These are phyloP conservation scores for Pholiota molesta DNA, from an alignment of 768 basidiomycete species.

Conservation along the genomic window DNA sequence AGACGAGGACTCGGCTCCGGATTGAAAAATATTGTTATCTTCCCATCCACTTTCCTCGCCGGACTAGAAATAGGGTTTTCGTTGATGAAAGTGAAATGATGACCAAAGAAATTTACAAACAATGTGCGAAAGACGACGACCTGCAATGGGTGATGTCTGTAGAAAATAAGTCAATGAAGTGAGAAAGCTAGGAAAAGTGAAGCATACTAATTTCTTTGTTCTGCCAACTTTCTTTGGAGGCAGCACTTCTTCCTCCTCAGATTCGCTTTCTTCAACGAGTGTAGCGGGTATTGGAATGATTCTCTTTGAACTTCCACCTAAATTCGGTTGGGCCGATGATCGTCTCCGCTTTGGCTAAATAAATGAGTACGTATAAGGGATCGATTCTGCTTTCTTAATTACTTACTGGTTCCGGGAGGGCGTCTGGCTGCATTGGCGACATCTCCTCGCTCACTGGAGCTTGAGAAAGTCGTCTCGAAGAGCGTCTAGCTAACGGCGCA, in stretches of 20 bases:
- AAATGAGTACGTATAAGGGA: constrained; percentile 11
- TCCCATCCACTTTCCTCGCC: constrained; percentile 85
- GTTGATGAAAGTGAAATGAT: constrained; percentile 8
- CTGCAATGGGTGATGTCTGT: constrained; percentile 53
- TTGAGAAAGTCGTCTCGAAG: constrained; percentile 68
- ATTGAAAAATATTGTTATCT: constrained; percentile 89
- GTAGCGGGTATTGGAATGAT: constrained; percentile 43
- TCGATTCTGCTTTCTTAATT: constrained; percentile 13
- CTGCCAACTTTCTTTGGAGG: constrained; percentile 62
- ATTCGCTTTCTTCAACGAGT: constrained; percentile 75
- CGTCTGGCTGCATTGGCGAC: constrained; percentile 49
- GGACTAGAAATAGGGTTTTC: constrained; percentile 19
- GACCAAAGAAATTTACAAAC: constrained; percentile 19
- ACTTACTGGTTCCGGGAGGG: constrained; percentile 43
- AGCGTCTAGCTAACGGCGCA: constrained; percentile 24
- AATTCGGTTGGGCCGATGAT: constrained; percentile 74
- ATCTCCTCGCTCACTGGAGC: constrained; percentile 51
- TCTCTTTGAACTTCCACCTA: constrained; percentile 52
- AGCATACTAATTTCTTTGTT: constrained; percentile 59
- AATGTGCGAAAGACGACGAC: constrained; percentile 57
- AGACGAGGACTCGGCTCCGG: constrained; percentile 87
- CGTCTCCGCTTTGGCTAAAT: constrained; percentile 75
- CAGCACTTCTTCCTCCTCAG: constrained; percentile 58
- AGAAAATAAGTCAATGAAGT: constrained; percentile 8
- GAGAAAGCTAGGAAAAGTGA: background rate